Percentiles rank a stretch among this genome's conserved stretches.
Evolutionary conservation across 2,329 filamentous ascomycete genomes (phyloP).

Genomic region (Phyllosticta citriasiana): DNA sequence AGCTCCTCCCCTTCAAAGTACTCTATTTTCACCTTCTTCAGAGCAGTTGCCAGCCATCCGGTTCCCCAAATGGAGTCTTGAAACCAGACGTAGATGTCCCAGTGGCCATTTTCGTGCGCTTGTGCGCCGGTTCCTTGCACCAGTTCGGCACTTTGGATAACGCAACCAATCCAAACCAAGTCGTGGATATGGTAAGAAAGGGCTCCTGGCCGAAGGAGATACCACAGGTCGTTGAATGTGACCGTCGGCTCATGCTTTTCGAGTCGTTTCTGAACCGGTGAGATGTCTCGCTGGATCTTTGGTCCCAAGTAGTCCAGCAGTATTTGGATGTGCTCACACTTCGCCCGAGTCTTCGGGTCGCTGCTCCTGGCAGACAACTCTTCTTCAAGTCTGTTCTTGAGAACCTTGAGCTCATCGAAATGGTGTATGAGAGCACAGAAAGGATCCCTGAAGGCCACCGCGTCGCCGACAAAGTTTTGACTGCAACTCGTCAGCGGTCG

Average conservation of each 20-base stretch:
- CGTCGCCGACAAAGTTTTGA: slow-evolving; percentile 5
- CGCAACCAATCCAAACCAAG: not conserved
- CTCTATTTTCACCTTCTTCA: not conserved
- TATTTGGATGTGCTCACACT: slow-evolving; percentile 5
- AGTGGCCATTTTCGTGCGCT: not conserved
- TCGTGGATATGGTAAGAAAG: not conserved
- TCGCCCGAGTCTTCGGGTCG: not conserved
- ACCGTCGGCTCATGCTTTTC: slow-evolving; percentile 2
- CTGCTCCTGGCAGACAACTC: not conserved
- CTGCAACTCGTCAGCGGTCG: not conserved
- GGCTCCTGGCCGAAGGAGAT: slow-evolving; percentile 2
- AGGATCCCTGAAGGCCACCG: slow-evolving; percentile 2
- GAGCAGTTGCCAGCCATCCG: not conserved
- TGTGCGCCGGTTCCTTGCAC: not conserved
- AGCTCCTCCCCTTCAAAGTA: slow-evolving; percentile 6
- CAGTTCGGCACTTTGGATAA: not conserved
- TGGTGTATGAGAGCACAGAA: slow-evolving; percentile 3
- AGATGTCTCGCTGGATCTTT: not conserved
- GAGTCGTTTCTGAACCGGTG: not conserved
- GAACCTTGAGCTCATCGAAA: slow-evolving; percentile 1
- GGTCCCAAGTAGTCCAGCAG: slow-evolving; percentile 6
- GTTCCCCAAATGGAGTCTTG: slow-evolving; percentile 5
- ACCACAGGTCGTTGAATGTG: slow-evolving; percentile 6
- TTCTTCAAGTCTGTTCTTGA: slow-evolving; percentile 1
- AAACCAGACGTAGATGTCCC: slow-evolving; percentile 3